Conservation (phyloP, 441 rosid genomes). For the Lagerstroemia fauriei region DNA sequence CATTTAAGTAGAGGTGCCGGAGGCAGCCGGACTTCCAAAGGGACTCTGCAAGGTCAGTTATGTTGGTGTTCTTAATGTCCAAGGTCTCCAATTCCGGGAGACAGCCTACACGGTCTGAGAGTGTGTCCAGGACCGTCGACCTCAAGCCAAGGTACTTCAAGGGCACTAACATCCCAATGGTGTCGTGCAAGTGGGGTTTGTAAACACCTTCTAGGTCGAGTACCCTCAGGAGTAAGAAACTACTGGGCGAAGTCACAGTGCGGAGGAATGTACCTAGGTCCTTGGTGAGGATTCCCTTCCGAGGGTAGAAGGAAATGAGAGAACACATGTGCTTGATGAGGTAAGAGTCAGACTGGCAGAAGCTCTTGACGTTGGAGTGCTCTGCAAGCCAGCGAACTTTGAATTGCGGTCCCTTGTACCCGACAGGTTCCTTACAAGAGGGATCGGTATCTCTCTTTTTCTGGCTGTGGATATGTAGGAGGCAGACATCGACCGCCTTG, state of each 20-base stretch:
- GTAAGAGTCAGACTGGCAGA: background rate
- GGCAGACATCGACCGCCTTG: background rate
- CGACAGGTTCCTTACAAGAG: too few species aligned
- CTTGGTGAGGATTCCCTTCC: slow-evolving; percentile 8
- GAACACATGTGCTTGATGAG: background rate
- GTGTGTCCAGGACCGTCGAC: background rate
- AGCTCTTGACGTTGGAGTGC: background rate
- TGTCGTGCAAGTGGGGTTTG: background rate
- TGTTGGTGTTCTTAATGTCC: slow-evolving; percentile 8
- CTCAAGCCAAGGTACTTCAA: slow-evolving; percentile 17
- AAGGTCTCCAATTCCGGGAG: background rate
- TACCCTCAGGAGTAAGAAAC: background rate
- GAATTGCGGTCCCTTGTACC: background rate
- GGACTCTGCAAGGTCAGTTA: background rate
- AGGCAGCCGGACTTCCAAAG: background rate
- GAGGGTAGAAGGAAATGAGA: background rate
- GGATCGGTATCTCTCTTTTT: background rate
- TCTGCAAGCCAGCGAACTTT: background rate
- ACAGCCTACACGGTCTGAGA: background rate
- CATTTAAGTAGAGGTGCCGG: slow-evolving; percentile 21
- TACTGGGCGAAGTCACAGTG: background rate
- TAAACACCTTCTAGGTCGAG: slow-evolving; percentile 21
- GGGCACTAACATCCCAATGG: background rate
- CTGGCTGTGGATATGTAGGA: background rate
- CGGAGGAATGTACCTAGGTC: background rate